Percentiles rank a stretch among this genome's conserved stretches.
phyloP scores from a whole-genome alignment of 1,139 yeast species.

The Nakaseomyces sp. region DNA sequence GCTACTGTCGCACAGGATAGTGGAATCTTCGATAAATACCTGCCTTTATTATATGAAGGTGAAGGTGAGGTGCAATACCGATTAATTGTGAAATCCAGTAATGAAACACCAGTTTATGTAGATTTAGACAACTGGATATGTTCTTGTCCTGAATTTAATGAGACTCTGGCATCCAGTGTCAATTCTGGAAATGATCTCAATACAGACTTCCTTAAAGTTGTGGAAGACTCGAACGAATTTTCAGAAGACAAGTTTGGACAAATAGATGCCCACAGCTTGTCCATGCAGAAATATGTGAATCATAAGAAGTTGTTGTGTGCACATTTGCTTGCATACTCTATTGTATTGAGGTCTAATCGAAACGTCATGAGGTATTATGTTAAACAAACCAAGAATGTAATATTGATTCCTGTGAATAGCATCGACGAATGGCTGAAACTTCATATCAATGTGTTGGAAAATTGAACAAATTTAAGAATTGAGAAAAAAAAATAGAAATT shows the following conservation, averaged over 20 bases:
- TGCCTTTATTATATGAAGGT: constrained; percentile 8
- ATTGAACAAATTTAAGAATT: no score
- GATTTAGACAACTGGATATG: constrained; percentile 28
- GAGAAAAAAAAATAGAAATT: not conserved
- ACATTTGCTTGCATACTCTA: constrained; percentile 29
- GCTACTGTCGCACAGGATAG: not conserved
- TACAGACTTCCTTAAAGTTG: constrained; percentile 12
- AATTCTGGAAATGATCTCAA: constrained; percentile 6
- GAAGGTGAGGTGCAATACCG: constrained; percentile 15
- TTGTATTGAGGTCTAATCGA: constrained; percentile 22
- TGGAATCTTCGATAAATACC: not conserved
- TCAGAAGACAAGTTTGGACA: constrained; percentile 24
- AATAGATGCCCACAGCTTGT: constrained; percentile 22
- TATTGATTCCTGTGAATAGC: constrained; percentile 20
- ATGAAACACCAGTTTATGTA: constrained; percentile 22
- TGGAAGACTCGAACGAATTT: constrained; percentile 18
- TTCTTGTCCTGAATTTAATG: constrained; percentile 26
- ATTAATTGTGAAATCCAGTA: constrained; percentile 21
- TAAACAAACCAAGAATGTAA: constrained; percentile 15
- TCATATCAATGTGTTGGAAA: constrained; percentile 27
- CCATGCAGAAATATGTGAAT: constrained; percentile 20
- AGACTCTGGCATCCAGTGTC: constrained; percentile 8
- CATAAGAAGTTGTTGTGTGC: constrained; percentile 26
- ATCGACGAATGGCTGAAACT: constrained; percentile 31
- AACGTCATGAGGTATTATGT: constrained; percentile 20